Evolutionary conservation across 208 protist genomes (phyloP).

Genomic region (Acanthamoeba rhysodes): DNA sequence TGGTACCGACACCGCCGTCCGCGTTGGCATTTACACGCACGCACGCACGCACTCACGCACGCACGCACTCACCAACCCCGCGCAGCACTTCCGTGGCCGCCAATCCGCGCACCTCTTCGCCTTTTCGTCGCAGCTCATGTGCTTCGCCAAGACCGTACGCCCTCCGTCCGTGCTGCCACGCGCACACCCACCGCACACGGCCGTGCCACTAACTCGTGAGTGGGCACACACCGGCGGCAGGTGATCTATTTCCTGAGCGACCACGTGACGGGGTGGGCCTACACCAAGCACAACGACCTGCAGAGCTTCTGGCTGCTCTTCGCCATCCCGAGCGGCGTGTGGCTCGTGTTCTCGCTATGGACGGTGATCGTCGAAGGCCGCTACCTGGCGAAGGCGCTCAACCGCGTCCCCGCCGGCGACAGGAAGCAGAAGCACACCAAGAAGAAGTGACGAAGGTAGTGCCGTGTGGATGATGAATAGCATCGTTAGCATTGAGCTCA

Average conservation of each 20-base stretch:
- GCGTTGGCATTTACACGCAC: neutral
- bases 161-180: too few species aligned
- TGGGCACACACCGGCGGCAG: neutral
- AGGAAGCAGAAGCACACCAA: neutral
- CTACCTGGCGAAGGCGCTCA: neutral
- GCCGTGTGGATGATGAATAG: too few species aligned
- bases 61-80: neutral
- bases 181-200: too few species aligned
- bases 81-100: slow-evolving; percentile 25
- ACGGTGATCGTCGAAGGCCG: slow-evolving; percentile 19
- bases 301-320: slow-evolving; percentile 45
- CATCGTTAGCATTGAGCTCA: too few species aligned
- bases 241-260: slow-evolving; percentile 59
- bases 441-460: neutral
- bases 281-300: slow-evolving; percentile 32
- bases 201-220: neutral
- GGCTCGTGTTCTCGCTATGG: slow-evolving; percentile 29
- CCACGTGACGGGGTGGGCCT: slow-evolving; percentile 19
- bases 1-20: neutral
- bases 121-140: slow-evolving; percentile 61
- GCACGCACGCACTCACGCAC: neutral
- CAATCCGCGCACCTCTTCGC: neutral
- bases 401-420: neutral
- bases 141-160: slow-evolving; percentile 57
- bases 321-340: slow-evolving; percentile 54